Base-by-base conservation (phyloP, 129 eudicot species). In the Centaurea solstitialis region DNA sequence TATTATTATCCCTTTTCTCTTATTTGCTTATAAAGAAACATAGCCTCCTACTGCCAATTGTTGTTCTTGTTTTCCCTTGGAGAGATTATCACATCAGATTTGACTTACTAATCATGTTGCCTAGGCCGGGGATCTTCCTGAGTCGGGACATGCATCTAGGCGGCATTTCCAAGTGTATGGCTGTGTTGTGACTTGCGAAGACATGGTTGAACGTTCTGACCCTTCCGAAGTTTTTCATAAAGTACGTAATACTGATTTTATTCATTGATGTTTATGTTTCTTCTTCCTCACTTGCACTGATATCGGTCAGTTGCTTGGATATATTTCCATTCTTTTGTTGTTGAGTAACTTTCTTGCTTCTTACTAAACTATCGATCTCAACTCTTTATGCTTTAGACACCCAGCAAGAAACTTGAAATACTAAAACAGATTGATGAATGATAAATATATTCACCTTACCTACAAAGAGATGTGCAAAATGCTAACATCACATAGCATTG, bases 131-230 rank as follows among this genome's bases (percentile, higher is more conserved):
- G 81, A 85, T 68, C 77, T 39, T 72, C 83, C 85, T 84, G 85
- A 75, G 59, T 72, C 83, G 62, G 79, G 76, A 20, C 84, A 66
- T 43, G 74, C 87, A 20, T 68, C 91, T 37, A 86, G 88, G 77
- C 87, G 99, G 84, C 81, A 77, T 79, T 96, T 93, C 85, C 97
- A 96, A 84, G 98, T 93, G 69, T 96, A 91, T 88, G 99, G 99
- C 7, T 96, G 98, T 84, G 90, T 91, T 40, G 97, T 93, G 24
- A 93, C 95, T 75, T 76, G 86, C 81, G 74, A 91, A 86, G 91
- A 93, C 87, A 93, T 96, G 92, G 99, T 93, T 82, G 90, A 84
- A 82, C 93, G 33, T 45, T 87, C 62, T 66, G 95, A 91, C 74
- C 90, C 93, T 68, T 28, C 68, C 53, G 70, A 87, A 78, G 38